Percentiles rank a stretch among this genome's conserved stretches.
Evolutionary conservation across 495 filamentous ascomycete genomes (phyloP).

Genomic region (Aspergillus haitiensis): DNA sequence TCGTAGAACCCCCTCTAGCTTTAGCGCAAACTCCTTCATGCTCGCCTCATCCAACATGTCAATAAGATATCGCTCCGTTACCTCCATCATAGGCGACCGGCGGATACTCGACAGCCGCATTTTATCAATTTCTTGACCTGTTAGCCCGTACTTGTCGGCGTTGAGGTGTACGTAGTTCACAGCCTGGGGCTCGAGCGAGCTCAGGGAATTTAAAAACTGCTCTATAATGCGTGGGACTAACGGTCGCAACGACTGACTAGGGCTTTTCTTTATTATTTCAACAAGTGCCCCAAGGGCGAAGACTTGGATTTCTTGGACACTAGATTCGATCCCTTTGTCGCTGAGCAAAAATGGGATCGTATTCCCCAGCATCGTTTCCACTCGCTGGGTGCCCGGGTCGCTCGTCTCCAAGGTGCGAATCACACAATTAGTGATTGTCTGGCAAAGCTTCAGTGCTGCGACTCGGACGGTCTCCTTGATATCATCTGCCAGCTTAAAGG

Average conservation of each 20-base stretch:
- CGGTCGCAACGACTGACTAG: constrained; percentile 65
- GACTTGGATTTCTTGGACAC: constrained; percentile 76
- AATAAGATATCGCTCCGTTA: constrained; percentile 79
- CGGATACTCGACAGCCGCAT: constrained; percentile 75
- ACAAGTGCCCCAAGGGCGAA: constrained; percentile 75
- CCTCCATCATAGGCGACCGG: constrained; percentile 88
- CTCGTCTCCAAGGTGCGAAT: constrained; percentile 83
- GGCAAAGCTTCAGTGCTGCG: constrained; percentile 78
- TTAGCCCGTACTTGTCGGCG: constrained; percentile 79
- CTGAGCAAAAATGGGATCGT: constrained; percentile 89
- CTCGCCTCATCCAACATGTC: constrained; percentile 76
- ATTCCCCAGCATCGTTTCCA: constrained; percentile 73
- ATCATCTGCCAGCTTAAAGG: constrained; percentile 84
- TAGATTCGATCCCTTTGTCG: constrained; percentile 82
- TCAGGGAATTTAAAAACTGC: constrained; percentile 75
- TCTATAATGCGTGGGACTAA: constrained; percentile 82
- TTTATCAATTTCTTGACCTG: constrained; percentile 81
- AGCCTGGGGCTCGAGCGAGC: constrained; percentile 78
- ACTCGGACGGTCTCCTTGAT: constrained; percentile 86
- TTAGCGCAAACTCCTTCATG: constrained; percentile 69
- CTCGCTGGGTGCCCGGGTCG: constrained; percentile 64
- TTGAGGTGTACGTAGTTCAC: constrained; percentile 93
- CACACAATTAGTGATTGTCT: constrained; percentile 75
- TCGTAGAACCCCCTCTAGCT: constrained; percentile 75
- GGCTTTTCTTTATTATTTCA: constrained; percentile 82